Base-by-base conservation (phyloP, 805 yeast genomes). In the Sugiyamaella qingdaonensis region DNA sequence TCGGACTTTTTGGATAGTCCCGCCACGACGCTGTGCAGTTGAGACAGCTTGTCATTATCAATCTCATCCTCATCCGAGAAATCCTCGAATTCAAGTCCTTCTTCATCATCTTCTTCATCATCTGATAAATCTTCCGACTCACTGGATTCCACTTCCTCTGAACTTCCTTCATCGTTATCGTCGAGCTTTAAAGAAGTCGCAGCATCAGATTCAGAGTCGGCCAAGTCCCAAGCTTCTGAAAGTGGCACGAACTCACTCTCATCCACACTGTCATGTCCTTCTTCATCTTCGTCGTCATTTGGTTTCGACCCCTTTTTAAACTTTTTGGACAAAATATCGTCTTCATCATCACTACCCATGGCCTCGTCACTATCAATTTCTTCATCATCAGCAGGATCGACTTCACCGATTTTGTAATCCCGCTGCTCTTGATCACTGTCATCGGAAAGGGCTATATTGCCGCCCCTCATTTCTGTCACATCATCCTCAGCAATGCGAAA, bases 291-390 rank as follows among this genome's bases (percentile, higher is more conserved):
- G 31, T 87, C 80, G 66, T 80, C 78, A 60, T 84, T 35, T 18
- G 36, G 45, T 42, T 46, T 39, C 31, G n/a, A 36, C 37, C 8
- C 48, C 44, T 39, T 59, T 7, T 78, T 74, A 60, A 79, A 84
- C 52, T 75, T 35, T 31, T 46, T 31, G 13, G 45, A 31, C 27
- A 35, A 39, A 39, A 57, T 16, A 29, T 54, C 86, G 51, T 75
- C 78, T 52, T 82, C 88, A 54, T 77, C 80, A 50, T 82, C 88
- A 59, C 94, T 84, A 0, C 94, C 96, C 54, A 88, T 70, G 0
- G 95, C 96, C 61, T 86, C 96, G 67, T 90, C 97, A 0, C 96
- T 88, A 61, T 85, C 88, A 45, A 86, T 73, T 55, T 86, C 73
- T 19, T 69, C 72, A 29, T 68, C 76, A 41, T 68, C 73, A 10